Evolutionary conservation across 1,284 basidiomycete genomes (phyloP), one percentile per base, ranked within the genome.

Genomic region (Trichosporon sp.): DNA sequence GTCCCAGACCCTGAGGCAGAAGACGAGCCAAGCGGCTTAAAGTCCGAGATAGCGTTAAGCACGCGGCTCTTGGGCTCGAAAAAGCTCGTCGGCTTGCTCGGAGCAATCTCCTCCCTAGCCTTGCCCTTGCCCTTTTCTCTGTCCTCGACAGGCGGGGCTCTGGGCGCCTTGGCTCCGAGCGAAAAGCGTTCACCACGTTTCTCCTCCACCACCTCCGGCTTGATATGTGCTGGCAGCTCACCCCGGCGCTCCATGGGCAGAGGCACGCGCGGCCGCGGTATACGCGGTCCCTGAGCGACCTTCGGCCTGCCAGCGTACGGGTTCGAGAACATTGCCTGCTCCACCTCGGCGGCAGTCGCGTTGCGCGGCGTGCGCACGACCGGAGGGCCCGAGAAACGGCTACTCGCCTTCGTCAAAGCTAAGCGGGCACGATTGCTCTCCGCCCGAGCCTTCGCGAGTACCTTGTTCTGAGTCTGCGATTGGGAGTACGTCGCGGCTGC

Each of bases 331-430:
- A 57, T 23, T 9, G 56, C 36, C 14, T 29, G 19, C 4, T 52
- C 23, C 21, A 31, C 23, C 21, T 16, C 13, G 6, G 19, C 40
- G 8, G 40, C n/a, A 10, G 23, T 21, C 6, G 37, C 29, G 29
- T n/a, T 21, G 16, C 49, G 27, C 49, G 49, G 27, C 14, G 61
- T 23, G 19, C 56, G 62, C 27, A 27, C 40, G 16, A 69, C 31
- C 3, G 73, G 49, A 0, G 73, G 73, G 4, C 74, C 71, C 16
- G 74, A 59, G 54, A 67, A 75, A 56, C 66, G 67, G 4, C 77
- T 76, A 3, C 71, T 70, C 14, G 76, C 75, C 56, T 78, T 73
- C 1, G 76, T 78, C 37, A 79, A 65, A 0, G 76, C 74, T 6
- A 78, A 63, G 16, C 76, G 61, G 6, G 73, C 72, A 14, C 76